Evolutionary conservation across 2,329 filamentous ascomycete species (phyloP).

Genomic region (Monosporascus cannonballus): DNA sequence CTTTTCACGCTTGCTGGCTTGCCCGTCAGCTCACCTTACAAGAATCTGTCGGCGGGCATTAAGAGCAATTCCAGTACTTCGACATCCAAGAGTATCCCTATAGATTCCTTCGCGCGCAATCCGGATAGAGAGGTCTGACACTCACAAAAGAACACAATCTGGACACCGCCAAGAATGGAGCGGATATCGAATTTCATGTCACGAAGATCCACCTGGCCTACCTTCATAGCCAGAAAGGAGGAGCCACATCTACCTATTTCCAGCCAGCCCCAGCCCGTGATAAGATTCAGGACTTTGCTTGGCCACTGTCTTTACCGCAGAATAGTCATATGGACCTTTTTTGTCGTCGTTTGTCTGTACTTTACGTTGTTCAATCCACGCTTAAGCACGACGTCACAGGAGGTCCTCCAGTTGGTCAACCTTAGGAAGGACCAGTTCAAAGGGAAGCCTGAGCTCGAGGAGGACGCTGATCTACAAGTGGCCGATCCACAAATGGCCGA

Average conservation of each 20-base stretch:
- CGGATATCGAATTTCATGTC: slow-evolving; percentile 18
- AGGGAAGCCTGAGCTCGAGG: slow-evolving; percentile 2
- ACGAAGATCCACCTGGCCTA: slow-evolving; percentile 15
- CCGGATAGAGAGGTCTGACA: not conserved
- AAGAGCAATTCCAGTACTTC: not conserved
- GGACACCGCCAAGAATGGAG: slow-evolving; percentile 13
- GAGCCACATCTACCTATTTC: slow-evolving; percentile 24
- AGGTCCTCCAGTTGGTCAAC: slow-evolving; percentile 24
- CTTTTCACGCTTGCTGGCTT: too few species aligned
- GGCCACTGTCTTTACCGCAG: slow-evolving; percentile 47
- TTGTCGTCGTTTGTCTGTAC: slow-evolving; percentile 34
- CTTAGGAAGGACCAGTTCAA: slow-evolving; percentile 13
- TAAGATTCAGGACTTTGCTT: slow-evolving; percentile 40
- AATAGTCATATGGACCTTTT: slow-evolving; percentile 44
- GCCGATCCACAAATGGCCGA: slow-evolving; percentile 12
- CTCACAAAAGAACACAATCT: not conserved
- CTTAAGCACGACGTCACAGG: slow-evolving; percentile 14
- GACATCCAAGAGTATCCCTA: slow-evolving; percentile 12
- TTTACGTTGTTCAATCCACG: slow-evolving; percentile 32
- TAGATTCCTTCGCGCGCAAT: slow-evolving; percentile 8
- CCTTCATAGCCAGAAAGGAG: slow-evolving; percentile 12
- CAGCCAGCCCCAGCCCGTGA: slow-evolving; percentile 28
- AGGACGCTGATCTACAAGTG: slow-evolving; percentile 7
- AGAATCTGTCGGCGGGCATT: too few species aligned
- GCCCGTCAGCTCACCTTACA: too few species aligned